A percentile compares a stretch with the other conserved stretches of the same genome.
These are phyloP conservation scores for Alternaria incomplexa DNA, from an alignment of 2,329 filamentous ascomycete genomes.

Conservation along the genomic window DNA sequence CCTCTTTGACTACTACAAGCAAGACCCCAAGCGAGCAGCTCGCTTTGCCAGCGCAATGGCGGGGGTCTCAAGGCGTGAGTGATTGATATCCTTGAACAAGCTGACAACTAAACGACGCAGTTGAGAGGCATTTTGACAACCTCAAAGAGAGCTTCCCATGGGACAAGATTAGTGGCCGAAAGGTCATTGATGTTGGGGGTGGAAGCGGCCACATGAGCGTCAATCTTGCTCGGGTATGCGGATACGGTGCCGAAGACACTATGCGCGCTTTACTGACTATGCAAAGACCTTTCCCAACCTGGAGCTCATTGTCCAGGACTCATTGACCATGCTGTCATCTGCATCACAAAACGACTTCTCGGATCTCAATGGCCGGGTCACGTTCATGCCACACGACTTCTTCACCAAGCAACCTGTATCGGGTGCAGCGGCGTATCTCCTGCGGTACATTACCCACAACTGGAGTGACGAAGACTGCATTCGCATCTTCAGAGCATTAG, in stretches of 20 bases:
- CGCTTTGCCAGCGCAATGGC: slow-evolving; percentile 42
- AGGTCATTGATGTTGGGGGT: slow-evolving; percentile 43
- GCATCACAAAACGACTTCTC: slow-evolving; percentile 12
- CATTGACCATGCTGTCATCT: slow-evolving; percentile 14
- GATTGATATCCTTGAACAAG: not conserved
- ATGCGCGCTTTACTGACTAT: not conserved
- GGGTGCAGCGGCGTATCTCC: slow-evolving; percentile 44
- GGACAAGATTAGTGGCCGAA: slow-evolving; percentile 27
- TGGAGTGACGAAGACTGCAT: slow-evolving; percentile 47
- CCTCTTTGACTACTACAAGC: slow-evolving; percentile 36
- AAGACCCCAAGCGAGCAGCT: slow-evolving; percentile 28
- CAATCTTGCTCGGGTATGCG: slow-evolving; percentile 26
- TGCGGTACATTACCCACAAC: slow-evolving; percentile 53
- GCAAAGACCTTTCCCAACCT: slow-evolving; percentile 18
- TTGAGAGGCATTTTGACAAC: slow-evolving; percentile 32
- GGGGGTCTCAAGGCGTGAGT: slow-evolving; percentile 24
- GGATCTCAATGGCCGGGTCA: slow-evolving; percentile 21
- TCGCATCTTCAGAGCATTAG: slow-evolving; percentile 43
- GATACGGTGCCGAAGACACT: not conserved
- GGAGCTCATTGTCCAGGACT: slow-evolving; percentile 27
- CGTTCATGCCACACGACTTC: slow-evolving; percentile 31
- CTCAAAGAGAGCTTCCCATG: slow-evolving; percentile 35
- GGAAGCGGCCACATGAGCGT: slow-evolving; percentile 29
- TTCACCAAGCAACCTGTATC: slow-evolving; percentile 26
- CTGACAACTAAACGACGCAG: not conserved